phyloP scores from a whole-genome alignment of 2,329 filamentous ascomycete genomes.

The Lizonia empirigonia region DNA sequence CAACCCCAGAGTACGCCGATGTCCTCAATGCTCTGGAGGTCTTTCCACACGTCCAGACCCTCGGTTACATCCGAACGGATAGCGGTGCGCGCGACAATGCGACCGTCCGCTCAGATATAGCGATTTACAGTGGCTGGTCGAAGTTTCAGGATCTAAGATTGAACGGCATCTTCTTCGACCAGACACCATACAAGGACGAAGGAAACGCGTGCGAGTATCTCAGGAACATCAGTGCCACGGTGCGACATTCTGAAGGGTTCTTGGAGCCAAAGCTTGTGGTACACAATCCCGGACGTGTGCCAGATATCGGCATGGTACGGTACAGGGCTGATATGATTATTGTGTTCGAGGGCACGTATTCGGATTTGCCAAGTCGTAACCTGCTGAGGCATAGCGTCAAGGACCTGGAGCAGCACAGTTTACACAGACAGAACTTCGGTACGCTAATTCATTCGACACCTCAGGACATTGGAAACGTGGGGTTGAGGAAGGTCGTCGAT shows the following conservation, averaged over 20 bases:
- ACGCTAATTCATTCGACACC: conserved; percentile 29
- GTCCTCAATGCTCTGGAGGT: conserved; percentile 50
- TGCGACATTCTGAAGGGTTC: conserved; percentile 26
- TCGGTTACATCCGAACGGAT: conserved; percentile 58
- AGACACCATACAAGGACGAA: conserved; percentile 46
- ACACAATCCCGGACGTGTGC: conserved; percentile 30
- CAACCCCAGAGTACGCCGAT: conserved; percentile 50
- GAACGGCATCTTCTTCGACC: conserved; percentile 59
- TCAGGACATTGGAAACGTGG: conserved; percentile 12
- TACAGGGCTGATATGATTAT: conserved; percentile 29
- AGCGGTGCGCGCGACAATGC: conserved; percentile 42
- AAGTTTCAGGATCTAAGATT: conserved; percentile 42
- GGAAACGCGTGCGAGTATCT: conserved; percentile 23
- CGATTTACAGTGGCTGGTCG: conserved; percentile 55
- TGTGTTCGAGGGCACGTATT: conserved; percentile 31
- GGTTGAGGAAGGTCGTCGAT: conserved; percentile 31
- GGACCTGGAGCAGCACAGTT: conserved; percentile 5
- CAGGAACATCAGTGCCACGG: conserved; percentile 28
- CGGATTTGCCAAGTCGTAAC: conserved; percentile 15
- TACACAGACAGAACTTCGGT: conserved; percentile 25
- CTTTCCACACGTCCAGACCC: conserved; percentile 54
- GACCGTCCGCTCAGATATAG: conserved; percentile 49
- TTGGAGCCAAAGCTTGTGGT: conserved; percentile 23
- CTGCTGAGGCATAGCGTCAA: conserved; percentile 15
- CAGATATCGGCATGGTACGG: conserved; percentile 21